Conservation (phyloP, 176 grass and related monocot species). For the Zea mays region DNA sequence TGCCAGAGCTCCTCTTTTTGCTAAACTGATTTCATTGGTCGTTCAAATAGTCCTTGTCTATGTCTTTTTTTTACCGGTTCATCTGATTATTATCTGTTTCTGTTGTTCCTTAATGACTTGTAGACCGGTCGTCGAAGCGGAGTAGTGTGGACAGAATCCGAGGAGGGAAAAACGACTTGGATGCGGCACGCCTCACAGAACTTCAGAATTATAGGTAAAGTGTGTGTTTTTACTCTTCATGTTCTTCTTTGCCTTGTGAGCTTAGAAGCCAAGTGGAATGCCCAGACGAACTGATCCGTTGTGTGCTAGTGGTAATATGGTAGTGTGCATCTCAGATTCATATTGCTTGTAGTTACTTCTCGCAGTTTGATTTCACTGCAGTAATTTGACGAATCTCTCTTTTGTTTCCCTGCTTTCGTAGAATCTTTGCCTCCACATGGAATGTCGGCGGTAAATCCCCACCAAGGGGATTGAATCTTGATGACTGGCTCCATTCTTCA, state of each 20-base stretch:
- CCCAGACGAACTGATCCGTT: too few species aligned
- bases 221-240: too few species aligned
- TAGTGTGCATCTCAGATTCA: background rate
- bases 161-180: constrained; percentile 53
- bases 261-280: too few species aligned
- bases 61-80: background rate
- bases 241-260: too few species aligned
- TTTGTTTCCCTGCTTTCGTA: constrained; percentile 26
- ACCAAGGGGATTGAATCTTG: constrained; percentile 74
- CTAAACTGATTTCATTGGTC: constrained; percentile 26
- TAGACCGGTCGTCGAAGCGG: constrained; percentile 36
- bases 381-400: constrained; percentile 2
- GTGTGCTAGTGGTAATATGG: background rate
- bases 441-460: constrained; percentile 96
- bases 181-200: constrained; percentile 58
- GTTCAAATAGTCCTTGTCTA: background rate
- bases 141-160: constrained; percentile 28
- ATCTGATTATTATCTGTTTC: background rate
- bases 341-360: background rate
- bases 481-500: constrained; percentile 94
- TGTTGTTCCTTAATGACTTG: constrained; percentile 8
- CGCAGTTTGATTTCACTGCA: background rate
- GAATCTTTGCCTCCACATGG: constrained; percentile 93
- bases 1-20: constrained; percentile 27
- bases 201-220: constrained; percentile 66